Base-by-base conservation (phyloP, 2,329 filamentous ascomycete species). In the Sclerotinia borealis region DNA sequence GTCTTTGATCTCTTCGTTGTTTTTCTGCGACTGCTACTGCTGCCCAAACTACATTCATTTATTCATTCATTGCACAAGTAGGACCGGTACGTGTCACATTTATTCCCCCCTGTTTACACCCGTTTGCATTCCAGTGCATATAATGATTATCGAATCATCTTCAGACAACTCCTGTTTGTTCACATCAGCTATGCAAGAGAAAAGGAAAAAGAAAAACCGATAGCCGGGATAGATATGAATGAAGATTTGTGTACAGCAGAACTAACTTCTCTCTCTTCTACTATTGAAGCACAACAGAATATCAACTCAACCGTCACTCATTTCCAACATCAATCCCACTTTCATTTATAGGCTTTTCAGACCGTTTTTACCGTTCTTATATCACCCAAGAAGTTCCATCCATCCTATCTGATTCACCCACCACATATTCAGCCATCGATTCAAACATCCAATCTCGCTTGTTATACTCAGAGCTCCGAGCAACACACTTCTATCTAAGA, bases 11-110 rank as follows among this genome's bases (percentile, higher is more conserved):
- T 45, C 36, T 36, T 48, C 13, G 29, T 45, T 45, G 39, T 47
- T 47, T n/a, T 48, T 15, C 36, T 36, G 19, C 17, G 48, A 11
- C 36, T 39, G 22, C 11, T 37, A 54, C 34, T 41, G 34, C 34
- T 50, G 43, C 45, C 43, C 58, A 29, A 50, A 37, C 36, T n/a
- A n/a, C n/a, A n/a, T n/a, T n/a, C n/a, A n/a, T n/a, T n/a, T n/a
- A n/a, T n/a, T n/a, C n/a, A n/a, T n/a, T n/a, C n/a, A 29, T 51
- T 29, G 37, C n/a, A 45, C 58, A 43, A n/a, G n/a, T n/a, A n/a
- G 15, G 15, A 43, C 25, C 29, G 48, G 59, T 61, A 61, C 59
- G 59, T 61, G 59, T 61, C 37, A 54, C 59, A 45, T 34, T 50
- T 27, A 15, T 17, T n/a, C 9, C 27, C 59, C 59, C 59, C 59